phyloP scores from a whole-genome alignment of 2,329 filamentous ascomycete genomes.

The Ophiognomonia clavigignenti-juglandacearum region DNA sequence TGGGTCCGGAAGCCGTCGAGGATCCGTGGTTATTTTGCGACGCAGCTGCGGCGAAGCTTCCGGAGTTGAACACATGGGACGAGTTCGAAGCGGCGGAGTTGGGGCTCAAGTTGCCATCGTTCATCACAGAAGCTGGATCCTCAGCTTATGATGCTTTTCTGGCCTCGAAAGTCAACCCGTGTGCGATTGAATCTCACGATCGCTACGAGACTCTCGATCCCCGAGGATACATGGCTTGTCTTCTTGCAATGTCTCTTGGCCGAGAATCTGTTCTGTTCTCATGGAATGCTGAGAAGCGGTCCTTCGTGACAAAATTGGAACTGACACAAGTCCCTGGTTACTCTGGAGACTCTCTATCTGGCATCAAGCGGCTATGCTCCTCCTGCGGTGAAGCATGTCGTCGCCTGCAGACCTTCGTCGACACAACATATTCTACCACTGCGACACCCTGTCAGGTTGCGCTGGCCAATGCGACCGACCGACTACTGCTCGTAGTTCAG shows the following conservation, averaged over 20 bases:
- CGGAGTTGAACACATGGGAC: slow-evolving; percentile 64
- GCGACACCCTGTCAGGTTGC: slow-evolving; percentile 45
- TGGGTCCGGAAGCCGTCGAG: slow-evolving; percentile 15
- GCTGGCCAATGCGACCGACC: slow-evolving; percentile 44
- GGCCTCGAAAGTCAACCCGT: slow-evolving; percentile 33
- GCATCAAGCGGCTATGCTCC: slow-evolving; percentile 42
- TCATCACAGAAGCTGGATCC: slow-evolving; percentile 66
- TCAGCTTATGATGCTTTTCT: slow-evolving; percentile 61
- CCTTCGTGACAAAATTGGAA: slow-evolving; percentile 46
- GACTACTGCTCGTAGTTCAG: slow-evolving; percentile 44
- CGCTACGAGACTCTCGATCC: slow-evolving; percentile 39
- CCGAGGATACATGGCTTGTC: slow-evolving; percentile 46
- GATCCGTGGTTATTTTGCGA: slow-evolving; percentile 46
- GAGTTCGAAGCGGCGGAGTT: slow-evolving; percentile 47
- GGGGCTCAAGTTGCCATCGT: slow-evolving; percentile 36
- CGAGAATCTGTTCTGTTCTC: slow-evolving; percentile 67
- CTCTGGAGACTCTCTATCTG: slow-evolving; percentile 43
- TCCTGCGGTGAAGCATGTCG: slow-evolving; percentile 43
- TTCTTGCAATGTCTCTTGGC: slow-evolving; percentile 65
- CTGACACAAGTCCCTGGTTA: slow-evolving; percentile 52
- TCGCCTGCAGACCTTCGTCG: slow-evolving; percentile 41
- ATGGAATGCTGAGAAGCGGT: slow-evolving; percentile 47
- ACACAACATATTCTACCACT: slow-evolving; percentile 38
- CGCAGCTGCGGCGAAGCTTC: slow-evolving; percentile 23
- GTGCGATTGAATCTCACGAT: slow-evolving; percentile 31